phyloP scores from a whole-genome alignment of 768 basidiomycete species.

The Kwoniella heveanensis region DNA sequence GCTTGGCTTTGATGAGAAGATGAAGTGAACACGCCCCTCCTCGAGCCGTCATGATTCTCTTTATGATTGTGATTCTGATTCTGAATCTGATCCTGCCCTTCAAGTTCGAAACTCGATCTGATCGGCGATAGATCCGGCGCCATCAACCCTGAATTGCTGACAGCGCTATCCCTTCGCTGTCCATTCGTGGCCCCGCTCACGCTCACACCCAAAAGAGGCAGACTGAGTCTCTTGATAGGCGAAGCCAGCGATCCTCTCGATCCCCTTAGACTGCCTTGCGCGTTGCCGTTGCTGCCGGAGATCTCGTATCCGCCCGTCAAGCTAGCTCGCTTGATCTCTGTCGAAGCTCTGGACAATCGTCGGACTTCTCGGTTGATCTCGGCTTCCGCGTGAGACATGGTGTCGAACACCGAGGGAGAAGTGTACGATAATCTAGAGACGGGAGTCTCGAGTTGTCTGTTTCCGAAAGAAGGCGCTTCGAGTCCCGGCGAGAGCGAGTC shows the following conservation, averaged over 20 bases:
- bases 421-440: constrained; percentile 15
- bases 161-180: neutral
- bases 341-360: constrained; percentile 29
- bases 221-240: neutral
- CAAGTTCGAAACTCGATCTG: neutral
- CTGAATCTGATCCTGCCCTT: neutral
- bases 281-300: neutral
- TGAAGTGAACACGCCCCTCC: neutral
- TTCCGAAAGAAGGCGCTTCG: neutral
- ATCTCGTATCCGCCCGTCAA: constrained; percentile 6
- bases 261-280: neutral
- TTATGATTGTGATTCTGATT: too few relatives aligned
- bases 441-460: constrained; percentile 6
- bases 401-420: constrained; percentile 25
- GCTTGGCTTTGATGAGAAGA: neutral
- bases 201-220: neutral
- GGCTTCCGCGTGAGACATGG: constrained; percentile 21
- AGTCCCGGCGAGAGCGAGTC: constrained; percentile 2
- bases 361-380: constrained; percentile 29
- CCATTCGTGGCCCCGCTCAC: neutral
- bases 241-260: neutral
- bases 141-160: neutral
- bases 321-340: constrained; percentile 26
- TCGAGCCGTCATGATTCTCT: too few relatives aligned
- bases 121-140: neutral